Evolutionary conservation across 164 flowering plant species (phyloP), one percentile per base, ranked within the genome.

Genomic region (Vitis rotundifolia): DNA sequence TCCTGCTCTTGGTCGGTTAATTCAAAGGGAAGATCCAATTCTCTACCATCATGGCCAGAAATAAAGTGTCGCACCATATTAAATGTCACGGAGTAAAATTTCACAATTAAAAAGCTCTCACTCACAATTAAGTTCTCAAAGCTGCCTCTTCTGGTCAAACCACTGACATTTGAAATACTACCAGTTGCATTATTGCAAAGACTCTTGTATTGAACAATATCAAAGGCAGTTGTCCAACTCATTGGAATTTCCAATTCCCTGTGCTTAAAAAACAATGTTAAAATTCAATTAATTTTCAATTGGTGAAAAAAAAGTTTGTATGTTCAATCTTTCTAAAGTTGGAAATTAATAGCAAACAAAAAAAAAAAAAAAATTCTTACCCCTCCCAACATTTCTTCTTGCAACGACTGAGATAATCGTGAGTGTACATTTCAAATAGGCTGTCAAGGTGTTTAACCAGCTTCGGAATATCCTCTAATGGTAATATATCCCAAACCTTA

Each of bases 401-500:
- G 74, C 79, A 70, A 9, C 49, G 64, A 64, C 59, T 19, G 44
- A 73, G 49, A 6, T 19, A 11, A 22, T 76, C 60, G 3, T 49
- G 37, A 3, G 76, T 71, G 61, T 74, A 77, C 13, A 9, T 70
- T 53, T 55, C 63, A 47, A 76, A 72, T 15, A 64, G 0, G 7
- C 6, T 15, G 22, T 77, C 48, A 77, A 31, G 74, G 28, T 47
- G 28, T 68, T 54, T 59, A 6, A 31, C 68, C 10, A 80, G 55
- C 9, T 59, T 71, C n/a, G 74, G 71, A 15, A 74, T 69, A 11
- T 75, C 56, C 44, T 2, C 3, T 3, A 19, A 31, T 11, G 81
- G 72, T 28, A 75, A 60, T 22, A 82, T 54, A 59, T 74, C 78
- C 79, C 78, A 82, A 71, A 82, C 49, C 51, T 72, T 82, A 60